Evolutionary conservation across 2,329 filamentous ascomycete genomes (phyloP), one percentile per base, ranked within the genome.

Genomic region (Albifimbria verrucaria): DNA sequence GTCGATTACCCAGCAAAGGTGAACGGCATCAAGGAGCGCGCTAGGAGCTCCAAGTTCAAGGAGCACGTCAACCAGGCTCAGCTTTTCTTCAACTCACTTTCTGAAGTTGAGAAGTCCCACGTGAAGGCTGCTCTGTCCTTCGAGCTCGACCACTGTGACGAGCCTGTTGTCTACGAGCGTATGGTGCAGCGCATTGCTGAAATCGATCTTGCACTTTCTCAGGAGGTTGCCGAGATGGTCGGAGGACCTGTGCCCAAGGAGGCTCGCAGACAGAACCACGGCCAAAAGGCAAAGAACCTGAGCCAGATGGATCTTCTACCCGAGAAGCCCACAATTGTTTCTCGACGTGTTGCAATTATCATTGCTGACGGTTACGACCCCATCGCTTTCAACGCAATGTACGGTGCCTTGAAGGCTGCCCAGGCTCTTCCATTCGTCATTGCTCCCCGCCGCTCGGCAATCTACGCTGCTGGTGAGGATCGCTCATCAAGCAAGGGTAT

Each of bases 111-210:
- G 69, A 85, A 88, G 70, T 81, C 88, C 57, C 86, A 89, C 63
- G 63, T 90, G 18, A 76, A 88, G 68, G 86, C 89, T 60, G 87
- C 86, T 0, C 81, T 90, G 48, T 83, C 87, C 2, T 90, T 90
- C 65, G 88, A 91, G 69, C 75, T 94, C 1, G 88, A 92, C 63
- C 89, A 93, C 68, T 94, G 90, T 65, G 88, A 93, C 21, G 90
- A 94, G 42, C 82, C 86, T 0, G 68, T 88, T 10, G 89, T 94
- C 0, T 93, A 92, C 68, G 81, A 87, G 56, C 81, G 87, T 24
- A 79, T 92, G 68, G 81, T 81, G 1, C 70, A 84, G 56, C 82
- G 89, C 2, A 75, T 94, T 0, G 77, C 82, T 1, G 87, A 92
- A 36, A 90, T 94, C 50, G 86, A 92, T 53, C 72, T 90, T 0